Conservation (phyloP, 1,284 basidiomycete species). For the Cutaneotrichosporon dermatis region DNA sequence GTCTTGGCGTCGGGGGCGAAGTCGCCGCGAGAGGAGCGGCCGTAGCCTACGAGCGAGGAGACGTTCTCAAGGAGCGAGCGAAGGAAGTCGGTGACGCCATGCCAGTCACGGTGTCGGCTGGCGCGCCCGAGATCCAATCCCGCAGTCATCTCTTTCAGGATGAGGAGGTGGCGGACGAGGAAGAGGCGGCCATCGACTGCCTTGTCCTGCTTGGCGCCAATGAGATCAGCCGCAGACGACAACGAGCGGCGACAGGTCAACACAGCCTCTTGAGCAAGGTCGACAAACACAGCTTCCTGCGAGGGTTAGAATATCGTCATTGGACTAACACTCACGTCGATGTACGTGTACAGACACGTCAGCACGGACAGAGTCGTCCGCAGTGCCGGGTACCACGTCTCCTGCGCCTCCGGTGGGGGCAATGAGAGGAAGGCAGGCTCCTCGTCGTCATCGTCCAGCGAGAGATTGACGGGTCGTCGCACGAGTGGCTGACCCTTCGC, state of each 20-base stretch:
- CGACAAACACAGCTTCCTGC: conserved; percentile 84
- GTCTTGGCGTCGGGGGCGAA: conserved; percentile 50
- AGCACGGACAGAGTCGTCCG: conserved; percentile 81
- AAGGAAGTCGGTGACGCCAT: conserved; percentile 59
- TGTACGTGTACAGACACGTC: conserved; percentile 78
- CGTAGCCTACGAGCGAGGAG: conserved; percentile 58
- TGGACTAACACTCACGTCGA: conserved; percentile 61
- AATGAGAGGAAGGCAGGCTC: conserved; percentile 60
- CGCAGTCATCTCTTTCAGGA: conserved; percentile 80
- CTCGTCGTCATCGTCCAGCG: conserved; percentile 46
- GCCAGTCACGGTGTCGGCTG: conserved; percentile 47
- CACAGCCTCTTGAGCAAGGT: conserved; percentile 86
- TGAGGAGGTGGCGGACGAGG: conserved; percentile 80
- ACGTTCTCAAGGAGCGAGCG: conserved; percentile 68
- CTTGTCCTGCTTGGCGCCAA: conserved; percentile 55
- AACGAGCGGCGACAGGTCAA: conserved; percentile 74
- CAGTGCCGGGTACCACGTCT: conserved; percentile 84
- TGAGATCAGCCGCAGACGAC: conserved; percentile 61
- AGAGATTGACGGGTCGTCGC: conserved; percentile 14
- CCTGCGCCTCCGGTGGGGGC: conserved; percentile 66
- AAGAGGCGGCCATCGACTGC: conserved; percentile 71
- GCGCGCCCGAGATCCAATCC: conserved; percentile 62
- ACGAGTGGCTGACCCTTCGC: conserved; percentile 15
- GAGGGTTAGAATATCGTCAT: neutral
- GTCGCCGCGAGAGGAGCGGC: conserved; percentile 20